Percentiles rank a stretch among this genome's conserved stretches.
Evolutionary conservation across 345 rosid species (phyloP).

Genomic region (Rubroshorea leprosula): DNA sequence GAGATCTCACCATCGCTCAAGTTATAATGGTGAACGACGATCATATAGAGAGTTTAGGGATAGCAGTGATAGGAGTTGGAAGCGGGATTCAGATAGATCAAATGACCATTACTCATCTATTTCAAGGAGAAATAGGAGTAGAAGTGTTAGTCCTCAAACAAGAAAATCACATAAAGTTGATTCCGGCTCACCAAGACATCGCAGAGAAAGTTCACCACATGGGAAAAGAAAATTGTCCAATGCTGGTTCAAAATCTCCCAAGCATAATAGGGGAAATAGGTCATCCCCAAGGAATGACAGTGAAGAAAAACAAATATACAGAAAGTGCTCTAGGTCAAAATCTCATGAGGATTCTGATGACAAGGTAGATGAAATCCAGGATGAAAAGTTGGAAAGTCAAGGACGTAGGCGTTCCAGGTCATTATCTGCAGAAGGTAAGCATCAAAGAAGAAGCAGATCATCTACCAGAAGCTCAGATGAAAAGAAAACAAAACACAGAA

Average conservation of each 20-base stretch:
- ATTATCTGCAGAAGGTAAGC: constrained; percentile 39
- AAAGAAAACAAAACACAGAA: constrained; percentile 37
- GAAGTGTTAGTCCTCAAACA: constrained; percentile 60
- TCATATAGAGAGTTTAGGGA: constrained; percentile 55
- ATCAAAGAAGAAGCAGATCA: constrained; percentile 30
- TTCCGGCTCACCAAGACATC: constrained; percentile 53
- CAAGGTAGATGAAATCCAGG: constrained; percentile 31
- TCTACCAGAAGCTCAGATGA: constrained; percentile 37
- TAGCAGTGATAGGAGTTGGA: constrained; percentile 41
- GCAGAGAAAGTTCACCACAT: constrained; percentile 46
- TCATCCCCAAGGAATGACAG: constrained; percentile 49
- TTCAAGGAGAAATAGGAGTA: constrained; percentile 66
- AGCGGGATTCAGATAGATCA: constrained; percentile 49
- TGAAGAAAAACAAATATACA: constrained; percentile 34
- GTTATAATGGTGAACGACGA: constrained; percentile 50
- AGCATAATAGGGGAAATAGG: constrained; percentile 39
- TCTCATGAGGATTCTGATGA: constrained; percentile 44
- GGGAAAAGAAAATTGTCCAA: constrained; percentile 42
- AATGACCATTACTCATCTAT: constrained; percentile 44
- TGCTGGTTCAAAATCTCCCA: constrained; percentile 60
- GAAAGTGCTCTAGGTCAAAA: constrained; percentile 52
- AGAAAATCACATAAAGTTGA: constrained; percentile 47
- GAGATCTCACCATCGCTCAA: constrained; percentile 46
- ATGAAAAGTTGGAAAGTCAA: constrained; percentile 32
- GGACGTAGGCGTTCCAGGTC: constrained; percentile 53